Evolutionary conservation across 228 moss, liverwort and hornwort genomes (phyloP), one percentile per base, ranked within the genome.

Genomic region (Sphagnum fallax): DNA sequence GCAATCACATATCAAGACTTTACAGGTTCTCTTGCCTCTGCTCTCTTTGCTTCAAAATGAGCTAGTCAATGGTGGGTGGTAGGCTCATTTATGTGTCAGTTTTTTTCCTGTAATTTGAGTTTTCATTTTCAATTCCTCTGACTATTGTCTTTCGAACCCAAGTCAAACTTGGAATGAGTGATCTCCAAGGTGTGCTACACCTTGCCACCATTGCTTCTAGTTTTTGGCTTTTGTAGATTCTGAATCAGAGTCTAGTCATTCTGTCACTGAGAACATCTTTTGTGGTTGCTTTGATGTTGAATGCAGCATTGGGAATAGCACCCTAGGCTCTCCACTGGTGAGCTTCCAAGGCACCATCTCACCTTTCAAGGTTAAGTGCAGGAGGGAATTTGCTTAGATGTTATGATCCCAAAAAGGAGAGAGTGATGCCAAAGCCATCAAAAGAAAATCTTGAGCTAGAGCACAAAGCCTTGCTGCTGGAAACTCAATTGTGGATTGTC

Each of bases 271-370:
- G 10, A 52, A 10, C 53, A 50, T 48, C 12, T 32, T 32, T 32
- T 32, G 32, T 32, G 32, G 32, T 32, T 32, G 32, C 32, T 32
- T 32, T 32, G 32, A 32, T 32, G 32, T 32, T 32, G 64, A 32
- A 61, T 84, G 73, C 92, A 92, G 88, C 70, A 81, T 93, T 55
- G 88, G 92, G 73, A 83, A 81, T 67, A 90, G 84, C 73, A 83
- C 78, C 53, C 77, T 73, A 73, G 88, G 87, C 72, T 79, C 81
- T 52, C 88, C 84, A 65, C 72, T 88, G 87, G 88, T 84, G 79
- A 70, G 78, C 63, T 49, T 13, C 16, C 53, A 48, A 32, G 13
- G 12, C 47, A 16, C 66, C 2, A 13, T 13, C 7, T 16, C 63
- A 16, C 48, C 16, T 64, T 16, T 10, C 10, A 9, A 15, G 10